Evolutionary conservation across 2,329 filamentous ascomycete genomes (phyloP), one percentile per base, ranked within the genome.

Genomic region (Fusarium incarnatum): DNA sequence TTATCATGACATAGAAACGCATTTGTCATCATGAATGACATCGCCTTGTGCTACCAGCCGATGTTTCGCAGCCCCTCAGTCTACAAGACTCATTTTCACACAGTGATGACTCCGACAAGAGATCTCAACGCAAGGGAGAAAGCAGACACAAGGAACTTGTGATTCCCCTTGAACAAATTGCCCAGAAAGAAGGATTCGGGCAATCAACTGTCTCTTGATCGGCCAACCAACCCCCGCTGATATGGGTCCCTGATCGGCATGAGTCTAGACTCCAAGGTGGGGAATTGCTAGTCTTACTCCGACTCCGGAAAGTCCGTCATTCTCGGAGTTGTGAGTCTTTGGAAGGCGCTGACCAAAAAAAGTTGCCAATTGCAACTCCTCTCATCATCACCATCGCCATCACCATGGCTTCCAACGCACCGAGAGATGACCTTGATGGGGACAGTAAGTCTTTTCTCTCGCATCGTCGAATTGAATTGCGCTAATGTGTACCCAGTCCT

Each of bases 261-360:
- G 27, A 42, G 48, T 45, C 47, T 20, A 62, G 56, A 52, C 49
- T 11, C 5, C 22, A 52, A 37, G 34, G 62, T 54, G 55, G 63
- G 63, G 63, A 15, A 15, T 22, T 13, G 55, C 28, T 13, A 56
- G 30, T 32, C 37, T 49, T 47, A 50, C 63, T 66, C 63, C 63
- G 63, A 66, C 66, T 66, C 55, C 63, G 63, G 63, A 50, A 60
- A 66, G 54, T 54, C 61, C 54, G 47, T n/a, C 34, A 45, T 16
- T 49, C 25, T 48, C 22, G 48, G 32, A 40, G 11, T 52, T 52
- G 22, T 52, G 48, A 50, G 48, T 52, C 48, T 25, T 45, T 25
- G 48, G n/a, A 60, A 66, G 61, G 34, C 47, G 37, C 27, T n/a
- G 22, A 45, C 48, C 41, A 11, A 56, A 18, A 41, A 25, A 45